A percentile compares a stretch with the other conserved stretches of the same genome.
phyloP scores from a whole-genome alignment of 805 yeast genomes.

The Metschnikowia colocasiae region DNA sequence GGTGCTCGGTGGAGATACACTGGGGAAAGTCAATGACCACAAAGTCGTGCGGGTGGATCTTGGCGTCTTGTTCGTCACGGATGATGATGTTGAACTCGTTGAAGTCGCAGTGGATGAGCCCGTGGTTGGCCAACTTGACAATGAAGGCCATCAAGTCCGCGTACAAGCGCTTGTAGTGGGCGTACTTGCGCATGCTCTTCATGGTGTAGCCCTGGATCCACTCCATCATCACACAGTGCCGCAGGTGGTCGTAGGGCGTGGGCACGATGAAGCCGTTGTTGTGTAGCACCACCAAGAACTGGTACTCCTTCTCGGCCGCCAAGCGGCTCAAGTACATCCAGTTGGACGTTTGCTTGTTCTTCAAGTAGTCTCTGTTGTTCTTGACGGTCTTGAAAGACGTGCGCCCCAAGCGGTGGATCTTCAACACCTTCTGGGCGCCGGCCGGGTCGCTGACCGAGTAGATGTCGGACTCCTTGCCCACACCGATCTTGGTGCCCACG shows the following conservation, averaged over 20 bases:
- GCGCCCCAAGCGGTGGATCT: constrained; percentile 91
- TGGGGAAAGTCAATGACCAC: constrained; percentile 98
- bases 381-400: constrained; percentile 90
- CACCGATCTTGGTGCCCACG: constrained; percentile 86
- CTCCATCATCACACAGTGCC: constrained; percentile 93
- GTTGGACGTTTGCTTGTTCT: constrained; percentile 65
- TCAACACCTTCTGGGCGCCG: constrained; percentile 68
- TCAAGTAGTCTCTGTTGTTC: constrained; percentile 88
- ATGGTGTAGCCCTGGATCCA: constrained; percentile 85
- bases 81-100: constrained; percentile 95
- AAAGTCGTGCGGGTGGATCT: constrained; percentile 58
- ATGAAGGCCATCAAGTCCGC: constrained; percentile 84
- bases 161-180: constrained; percentile 67
- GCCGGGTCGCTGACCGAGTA: constrained; percentile 69
- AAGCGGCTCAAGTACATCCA: constrained; percentile 92
- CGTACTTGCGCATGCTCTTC: constrained; percentile 74
- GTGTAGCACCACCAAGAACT: constrained; percentile 75
- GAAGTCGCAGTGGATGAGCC: constrained; percentile 95
- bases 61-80: constrained; percentile 53
- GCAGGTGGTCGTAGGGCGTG: constrained; percentile 78
- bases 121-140: constrained; percentile 78
- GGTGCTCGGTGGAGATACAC: constrained; percentile 89
- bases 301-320: constrained; percentile 91
- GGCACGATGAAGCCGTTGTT: constrained; percentile 84
- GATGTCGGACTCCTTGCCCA: constrained; percentile 97